phyloP scores from a whole-genome alignment of 2,329 filamentous ascomycete species.

The Trichoderma harzianum region DNA sequence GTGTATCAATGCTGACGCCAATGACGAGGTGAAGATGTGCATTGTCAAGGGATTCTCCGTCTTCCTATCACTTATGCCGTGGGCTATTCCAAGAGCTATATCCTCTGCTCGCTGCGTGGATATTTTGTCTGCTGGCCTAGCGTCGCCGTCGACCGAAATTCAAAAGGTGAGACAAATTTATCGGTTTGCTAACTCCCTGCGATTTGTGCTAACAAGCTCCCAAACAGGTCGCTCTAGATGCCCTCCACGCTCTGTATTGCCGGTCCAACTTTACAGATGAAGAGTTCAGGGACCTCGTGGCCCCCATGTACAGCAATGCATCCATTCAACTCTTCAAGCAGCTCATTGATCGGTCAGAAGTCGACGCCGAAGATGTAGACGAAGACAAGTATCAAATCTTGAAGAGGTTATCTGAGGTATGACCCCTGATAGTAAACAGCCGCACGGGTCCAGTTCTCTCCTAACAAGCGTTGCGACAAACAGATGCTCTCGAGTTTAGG shows the following conservation, averaged over 20 bases:
- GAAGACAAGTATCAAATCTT: slow-evolving; percentile 88
- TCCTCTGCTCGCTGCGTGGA: slow-evolving; percentile 66
- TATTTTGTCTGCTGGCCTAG: slow-evolving; percentile 68
- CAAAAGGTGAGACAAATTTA: slow-evolving; percentile 56
- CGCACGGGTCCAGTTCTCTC: neutral
- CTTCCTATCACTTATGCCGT: slow-evolving; percentile 75
- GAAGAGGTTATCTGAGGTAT: slow-evolving; percentile 90
- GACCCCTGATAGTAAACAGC: slow-evolving; percentile 20
- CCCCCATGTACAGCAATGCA: slow-evolving; percentile 71
- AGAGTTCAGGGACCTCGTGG: slow-evolving; percentile 74
- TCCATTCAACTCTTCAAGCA: slow-evolving; percentile 69
- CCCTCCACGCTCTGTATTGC: slow-evolving; percentile 77
- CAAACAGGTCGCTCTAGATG: slow-evolving; percentile 71
- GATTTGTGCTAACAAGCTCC: slow-evolving; percentile 23
- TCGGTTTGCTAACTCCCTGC: neutral
- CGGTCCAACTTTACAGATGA: slow-evolving; percentile 70
- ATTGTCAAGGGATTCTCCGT: slow-evolving; percentile 74
- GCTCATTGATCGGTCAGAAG: slow-evolving; percentile 75
- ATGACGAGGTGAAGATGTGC: slow-evolving; percentile 65
- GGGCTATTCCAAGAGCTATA: slow-evolving; percentile 83
- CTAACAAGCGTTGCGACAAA: neutral
- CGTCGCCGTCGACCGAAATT: slow-evolving; percentile 65
- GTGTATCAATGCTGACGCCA: slow-evolving; percentile 64
- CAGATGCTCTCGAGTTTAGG: slow-evolving; percentile 83
- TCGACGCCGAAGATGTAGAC: slow-evolving; percentile 78